Conservation (phyloP, 345 rosid genomes). For the Abelmoschus esculentus region DNA sequence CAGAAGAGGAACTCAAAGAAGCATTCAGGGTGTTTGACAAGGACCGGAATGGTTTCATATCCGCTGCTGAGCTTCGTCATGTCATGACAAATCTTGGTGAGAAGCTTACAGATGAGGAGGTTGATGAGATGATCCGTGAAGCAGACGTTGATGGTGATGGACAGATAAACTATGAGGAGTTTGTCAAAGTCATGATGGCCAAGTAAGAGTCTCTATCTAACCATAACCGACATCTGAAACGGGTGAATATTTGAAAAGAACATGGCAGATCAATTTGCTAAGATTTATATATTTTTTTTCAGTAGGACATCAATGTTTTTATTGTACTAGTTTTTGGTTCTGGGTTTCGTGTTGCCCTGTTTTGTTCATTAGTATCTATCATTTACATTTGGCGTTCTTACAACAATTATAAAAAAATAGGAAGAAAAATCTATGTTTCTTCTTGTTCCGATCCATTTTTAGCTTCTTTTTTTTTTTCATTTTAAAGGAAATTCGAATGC, state of each 20-base stretch:
- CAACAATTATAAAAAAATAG: too few species aligned
- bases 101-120: conserved; percentile 1
- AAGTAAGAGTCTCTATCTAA: not conserved
- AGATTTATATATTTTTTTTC: not conserved
- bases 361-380: conserved; percentile 1
- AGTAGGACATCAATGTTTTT: not conserved
- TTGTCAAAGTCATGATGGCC: not conserved
- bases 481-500: too few species aligned
- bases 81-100: not conserved
- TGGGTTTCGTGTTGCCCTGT: not conserved
- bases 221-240: not conserved
- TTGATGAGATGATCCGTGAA: conserved; percentile 1
- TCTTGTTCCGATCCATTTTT: too few species aligned
- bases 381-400: too few species aligned
- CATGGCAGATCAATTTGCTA: not conserved
- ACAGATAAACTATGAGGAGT: not conserved
- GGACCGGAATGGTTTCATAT: not conserved
- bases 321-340: not conserved
- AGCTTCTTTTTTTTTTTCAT: too few species aligned
- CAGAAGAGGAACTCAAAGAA: not conserved
- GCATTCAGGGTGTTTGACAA: conserved; percentile 1
- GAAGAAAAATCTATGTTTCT: too few species aligned
- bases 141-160: not conserved
- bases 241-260: not conserved
- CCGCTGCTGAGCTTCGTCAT: not conserved